phyloP scores from a whole-genome alignment of 176 grass and related monocot genomes.

The Aegilops tauschii region DNA sequence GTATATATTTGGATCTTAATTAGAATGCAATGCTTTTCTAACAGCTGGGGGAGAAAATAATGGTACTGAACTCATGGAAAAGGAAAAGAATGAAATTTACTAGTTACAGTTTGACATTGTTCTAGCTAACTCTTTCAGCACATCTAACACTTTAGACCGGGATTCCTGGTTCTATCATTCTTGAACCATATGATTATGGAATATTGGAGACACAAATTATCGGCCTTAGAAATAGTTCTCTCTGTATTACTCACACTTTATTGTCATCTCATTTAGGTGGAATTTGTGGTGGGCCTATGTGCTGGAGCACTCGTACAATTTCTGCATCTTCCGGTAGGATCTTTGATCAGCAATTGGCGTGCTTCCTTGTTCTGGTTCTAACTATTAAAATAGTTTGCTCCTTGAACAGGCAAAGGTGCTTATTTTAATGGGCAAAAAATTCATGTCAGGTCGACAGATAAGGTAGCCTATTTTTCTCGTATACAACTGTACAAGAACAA shows the following conservation, averaged over 20 bases:
- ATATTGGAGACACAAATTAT: not conserved
- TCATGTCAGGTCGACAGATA: constrained; percentile 74
- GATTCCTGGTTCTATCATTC: not conserved
- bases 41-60: too few relatives aligned
- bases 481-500: constrained; percentile 7
- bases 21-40: too few relatives aligned
- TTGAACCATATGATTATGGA: not conserved
- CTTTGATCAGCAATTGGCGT: constrained; percentile 11
- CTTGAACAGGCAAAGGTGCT: constrained; percentile 69
- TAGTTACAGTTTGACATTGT: too few relatives aligned
- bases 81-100: too few relatives aligned
- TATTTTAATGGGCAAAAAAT: constrained; percentile 87
- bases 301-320: constrained; percentile 80
- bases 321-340: constrained; percentile 72
- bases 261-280: constrained; percentile 53
- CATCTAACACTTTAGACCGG: too few relatives aligned
- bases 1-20: too few relatives aligned
- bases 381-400: not conserved
- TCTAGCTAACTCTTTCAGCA: too few relatives aligned
- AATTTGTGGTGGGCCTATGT: constrained; percentile 87
- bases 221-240: not conserved
- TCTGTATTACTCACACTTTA: constrained; percentile 10
- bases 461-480: constrained; percentile 47
- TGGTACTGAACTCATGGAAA: too few relatives aligned
- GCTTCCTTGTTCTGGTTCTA: constrained; percentile 7